Base-by-base conservation (phyloP, 108 stramenopile genomes). In the Cylindrotheca closterium region DNA sequence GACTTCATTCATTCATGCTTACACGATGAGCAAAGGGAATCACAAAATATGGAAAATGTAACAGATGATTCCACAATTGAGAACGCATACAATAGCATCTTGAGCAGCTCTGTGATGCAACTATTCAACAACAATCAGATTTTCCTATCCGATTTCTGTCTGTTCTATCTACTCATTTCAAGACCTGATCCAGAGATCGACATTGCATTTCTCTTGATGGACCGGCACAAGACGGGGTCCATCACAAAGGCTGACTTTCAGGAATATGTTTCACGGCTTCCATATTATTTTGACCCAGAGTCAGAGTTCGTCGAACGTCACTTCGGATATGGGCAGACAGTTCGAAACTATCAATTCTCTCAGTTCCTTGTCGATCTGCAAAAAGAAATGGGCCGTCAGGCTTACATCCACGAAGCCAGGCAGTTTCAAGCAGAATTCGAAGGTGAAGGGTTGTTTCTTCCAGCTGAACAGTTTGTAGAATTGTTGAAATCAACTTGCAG, bases 131-230 rank as follows among this genome's bases (percentile, higher is more conserved):
- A 32, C 7, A 50, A 71, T 18, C 34, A 31, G 8, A 78, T 79
- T 19, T 58, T 50, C 22, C 65, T 85, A 47, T 34, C 55, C 8
- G 77, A 84, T 52, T 84, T 74, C 68, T 80, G 76, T 62, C 33
- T 84, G 25, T 80, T 80, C 54, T 68, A 78, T 46, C 33, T 77
- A 29, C 56, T 85, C 45, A 85, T 85, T 75, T 51, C 78, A 10
- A 51, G 80, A 10, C 80, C 80, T 7, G 84, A 85, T 48, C 78
- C 83, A 5, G 78, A 84, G 55, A 68, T 78, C 0, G 83, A 84
- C 48, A 80, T 84, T 48, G 77, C 78, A 0, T 84, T 84, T 57
- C 30, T 84, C 0, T 50, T 84, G 4, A 69, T 84, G 54, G 78
- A 78, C 37, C 42, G 51, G 30, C 47, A 53, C 7, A 51, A 63